Base-by-base conservation (phyloP, 2,329 filamentous ascomycete species). In the Hypoxylon sp. region DNA sequence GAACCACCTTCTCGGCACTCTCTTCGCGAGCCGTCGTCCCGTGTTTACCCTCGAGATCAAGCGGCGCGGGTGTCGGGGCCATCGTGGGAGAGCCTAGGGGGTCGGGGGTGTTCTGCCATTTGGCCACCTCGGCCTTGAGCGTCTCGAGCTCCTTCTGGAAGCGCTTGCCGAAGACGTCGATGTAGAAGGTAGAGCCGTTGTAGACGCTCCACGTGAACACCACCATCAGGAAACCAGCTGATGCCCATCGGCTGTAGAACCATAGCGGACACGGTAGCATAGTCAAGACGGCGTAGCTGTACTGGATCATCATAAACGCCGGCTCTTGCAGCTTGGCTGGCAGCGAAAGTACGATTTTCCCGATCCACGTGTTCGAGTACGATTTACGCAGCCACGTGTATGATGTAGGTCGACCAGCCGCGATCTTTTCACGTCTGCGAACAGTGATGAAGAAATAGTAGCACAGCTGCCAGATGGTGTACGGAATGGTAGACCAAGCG, bases 391-490 rank as follows among this genome's bases (percentile, higher is more conserved):
- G 84, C 95, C 95, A 99, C 47, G 95, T 99, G 74, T 97, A 99
- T 11, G 92, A 97, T 1, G 95, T 99, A 4, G 94, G 95, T 2
- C 94, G 89, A 11, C 95, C 95, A 13, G 95, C 95, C 6, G 92
- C 92, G 70, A 99, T 99, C 80, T 98, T 94, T 55, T 97, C 92
- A 51, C 90, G 87, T n/a, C 94, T 89, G 38, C 95, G 90, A 31
- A 98, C 90, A 1, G 92, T 97, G 75, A 99, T 99, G 67, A 97
- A 85, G 73, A 97, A 89, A 77, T 98, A 96, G 77, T 99, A 99
- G 45, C 82, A 80, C 2, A 97, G 78, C 75, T 99, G 95, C 95
- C 95, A 99, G 70, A 97, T 69, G 2, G 90, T 87, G 71, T 99
- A 99, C 1, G 95, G 95, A 1, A 97, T 83, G 0, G 92, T 94